Percentiles rank a stretch among this genome's conserved stretches.
Conservation (phyloP, 148 eudicot genomes). For the Fagopyrum tataricum region DNA sequence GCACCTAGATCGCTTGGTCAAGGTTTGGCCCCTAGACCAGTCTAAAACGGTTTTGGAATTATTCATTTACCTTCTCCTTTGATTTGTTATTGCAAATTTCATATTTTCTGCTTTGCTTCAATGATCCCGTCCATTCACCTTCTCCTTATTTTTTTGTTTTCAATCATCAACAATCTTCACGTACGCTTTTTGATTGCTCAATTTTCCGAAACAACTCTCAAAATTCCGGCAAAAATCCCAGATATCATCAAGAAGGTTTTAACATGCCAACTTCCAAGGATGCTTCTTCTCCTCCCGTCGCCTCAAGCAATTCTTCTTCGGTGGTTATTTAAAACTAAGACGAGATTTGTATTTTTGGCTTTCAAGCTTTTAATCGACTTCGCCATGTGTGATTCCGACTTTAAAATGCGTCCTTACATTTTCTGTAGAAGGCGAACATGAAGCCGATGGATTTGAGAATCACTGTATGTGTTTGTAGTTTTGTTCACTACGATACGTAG, state of each 20-base stretch:
- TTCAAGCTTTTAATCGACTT: neutral
- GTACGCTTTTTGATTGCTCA: neutral
- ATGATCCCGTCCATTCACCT: too few relatives aligned
- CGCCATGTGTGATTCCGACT: neutral
- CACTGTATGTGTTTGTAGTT: neutral
- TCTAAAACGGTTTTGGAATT: too few relatives aligned
- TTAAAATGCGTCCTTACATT: neutral
- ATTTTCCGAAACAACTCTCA: neutral
- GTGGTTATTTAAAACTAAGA: neutral
- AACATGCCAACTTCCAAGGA: constrained; percentile 4
- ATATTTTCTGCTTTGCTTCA: too few relatives aligned
- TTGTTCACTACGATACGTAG: neutral
- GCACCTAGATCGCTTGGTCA: too few relatives aligned
- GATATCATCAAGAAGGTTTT: neutral
- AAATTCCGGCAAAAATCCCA: neutral
- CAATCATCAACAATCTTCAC: neutral
- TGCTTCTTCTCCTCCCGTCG: neutral
- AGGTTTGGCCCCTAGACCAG: too few relatives aligned
- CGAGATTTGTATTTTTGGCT: neutral
- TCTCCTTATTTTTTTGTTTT: neutral
- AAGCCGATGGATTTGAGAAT: constrained; percentile 9
- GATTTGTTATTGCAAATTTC: too few relatives aligned
- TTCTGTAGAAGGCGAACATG: neutral
- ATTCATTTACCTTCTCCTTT: too few relatives aligned
- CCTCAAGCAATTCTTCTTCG: neutral